Conservation (phyloP, 176 grass and related monocot genomes). For the Phoenix roebelenii region DNA sequence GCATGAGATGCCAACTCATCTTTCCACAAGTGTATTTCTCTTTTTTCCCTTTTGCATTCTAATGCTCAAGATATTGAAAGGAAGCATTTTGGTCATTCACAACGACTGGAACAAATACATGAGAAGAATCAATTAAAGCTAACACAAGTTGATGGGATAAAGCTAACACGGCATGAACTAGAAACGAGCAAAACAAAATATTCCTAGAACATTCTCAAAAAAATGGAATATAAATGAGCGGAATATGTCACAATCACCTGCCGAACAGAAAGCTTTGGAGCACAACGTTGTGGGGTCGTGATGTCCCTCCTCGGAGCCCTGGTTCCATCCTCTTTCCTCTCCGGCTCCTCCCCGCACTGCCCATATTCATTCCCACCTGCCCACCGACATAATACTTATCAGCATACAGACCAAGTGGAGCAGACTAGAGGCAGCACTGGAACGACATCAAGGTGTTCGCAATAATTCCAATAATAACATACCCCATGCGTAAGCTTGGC, state of each 20-base stretch:
- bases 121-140: conserved; percentile 19
- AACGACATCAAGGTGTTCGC: too few species aligned
- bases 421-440: too few species aligned
- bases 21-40: too few species aligned
- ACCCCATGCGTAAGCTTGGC: conserved; percentile 86
- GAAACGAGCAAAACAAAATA: conserved; percentile 7
- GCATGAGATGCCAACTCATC: too few species aligned
- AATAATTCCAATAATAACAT: background rate
- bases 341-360: conserved; percentile 87
- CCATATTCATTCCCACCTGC: conserved; percentile 94
- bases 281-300: conserved; percentile 56
- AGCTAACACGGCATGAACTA: background rate
- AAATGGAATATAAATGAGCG: background rate
- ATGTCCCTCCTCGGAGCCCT: conserved; percentile 85
- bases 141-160: conserved; percentile 29
- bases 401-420: too few species aligned
- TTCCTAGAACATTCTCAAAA: conserved; percentile 22
- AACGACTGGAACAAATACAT: too few species aligned
- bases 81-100: too few species aligned
- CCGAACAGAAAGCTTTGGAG: conserved; percentile 73
- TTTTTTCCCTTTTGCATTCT: too few species aligned
- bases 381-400: background rate
- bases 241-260: conserved; percentile 48
- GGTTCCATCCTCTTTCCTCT: conserved; percentile 88
- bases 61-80: too few species aligned